These are phyloP conservation scores for Didymella arachidicola DNA, from an alignment of 2,329 filamentous ascomycete species.

Conservation along the genomic window DNA sequence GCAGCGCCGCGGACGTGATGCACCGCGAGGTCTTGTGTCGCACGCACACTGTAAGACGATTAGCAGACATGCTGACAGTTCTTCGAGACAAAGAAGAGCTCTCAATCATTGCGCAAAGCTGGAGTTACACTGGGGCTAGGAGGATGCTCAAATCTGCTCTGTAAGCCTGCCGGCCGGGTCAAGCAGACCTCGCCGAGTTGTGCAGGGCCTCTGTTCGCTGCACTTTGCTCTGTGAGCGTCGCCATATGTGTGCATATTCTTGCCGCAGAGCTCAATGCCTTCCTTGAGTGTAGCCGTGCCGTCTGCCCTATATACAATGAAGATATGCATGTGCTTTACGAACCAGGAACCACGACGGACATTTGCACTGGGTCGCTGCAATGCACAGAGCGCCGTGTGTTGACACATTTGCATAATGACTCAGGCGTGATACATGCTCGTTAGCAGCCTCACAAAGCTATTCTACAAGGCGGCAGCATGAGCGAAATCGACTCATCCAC, in stretches of 20 bases:
- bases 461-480: constrained; percentile 3
- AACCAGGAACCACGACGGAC: background rate
- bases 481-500: constrained; percentile 12
- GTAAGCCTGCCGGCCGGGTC: too few relatives aligned
- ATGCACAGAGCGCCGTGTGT: background rate
- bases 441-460: background rate
- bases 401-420: background rate
- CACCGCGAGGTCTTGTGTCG: background rate
- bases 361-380: background rate
- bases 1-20: background rate
- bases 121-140: constrained; percentile 10
- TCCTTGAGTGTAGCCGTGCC: background rate
- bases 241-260: background rate
- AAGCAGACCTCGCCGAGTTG: background rate
- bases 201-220: background rate
- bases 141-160: constrained; percentile 3
- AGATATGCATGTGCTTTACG: background rate
- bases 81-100: constrained; percentile 1
- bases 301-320: background rate
- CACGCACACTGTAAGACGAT: background rate
- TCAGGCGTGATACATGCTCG: background rate
- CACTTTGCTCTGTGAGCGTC: background rate
- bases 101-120: background rate
- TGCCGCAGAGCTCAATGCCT: background rate
- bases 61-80: constrained; percentile 13